phyloP scores from a whole-genome alignment of 495 filamentous ascomycete species.

The Neurospora tetrasperma region DNA sequence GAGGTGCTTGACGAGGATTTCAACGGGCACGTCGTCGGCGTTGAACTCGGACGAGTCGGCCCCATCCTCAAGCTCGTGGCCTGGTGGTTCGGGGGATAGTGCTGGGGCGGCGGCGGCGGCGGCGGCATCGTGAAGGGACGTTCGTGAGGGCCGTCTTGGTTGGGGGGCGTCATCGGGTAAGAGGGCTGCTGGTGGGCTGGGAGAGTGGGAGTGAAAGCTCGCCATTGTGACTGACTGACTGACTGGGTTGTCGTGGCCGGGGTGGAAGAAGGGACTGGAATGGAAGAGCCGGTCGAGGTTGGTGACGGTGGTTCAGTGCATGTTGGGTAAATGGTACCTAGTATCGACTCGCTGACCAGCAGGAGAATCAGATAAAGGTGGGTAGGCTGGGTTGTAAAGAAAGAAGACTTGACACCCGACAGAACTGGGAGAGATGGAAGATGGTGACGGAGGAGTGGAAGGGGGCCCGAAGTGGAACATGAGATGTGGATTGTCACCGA shows the following conservation, averaged over 20 bases:
- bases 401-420: not conserved
- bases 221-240: not conserved
- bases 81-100: constrained; percentile 7
- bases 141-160: not conserved
- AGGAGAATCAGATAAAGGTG: not conserved
- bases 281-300: too few species aligned
- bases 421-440: not conserved
- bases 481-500: too few species aligned
- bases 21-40: constrained; percentile 41
- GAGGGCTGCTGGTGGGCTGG: not conserved
- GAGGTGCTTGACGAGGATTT: constrained; percentile 70
- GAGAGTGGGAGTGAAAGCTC: not conserved
- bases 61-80: constrained; percentile 6
- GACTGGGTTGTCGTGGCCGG: not conserved
- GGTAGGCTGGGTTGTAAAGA: not conserved
- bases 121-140: not conserved
- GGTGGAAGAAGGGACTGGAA: not conserved
- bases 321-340: not conserved
- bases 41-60: constrained; percentile 12
- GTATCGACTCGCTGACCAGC: not conserved
- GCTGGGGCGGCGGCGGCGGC: not conserved
- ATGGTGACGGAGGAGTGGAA: not conserved
- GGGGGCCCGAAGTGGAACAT: too few species aligned
- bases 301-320: not conserved
- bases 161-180: not conserved